Conservation (phyloP, 1,284 basidiomycete species). For the Cutaneotrichosporon sp. region DNA sequence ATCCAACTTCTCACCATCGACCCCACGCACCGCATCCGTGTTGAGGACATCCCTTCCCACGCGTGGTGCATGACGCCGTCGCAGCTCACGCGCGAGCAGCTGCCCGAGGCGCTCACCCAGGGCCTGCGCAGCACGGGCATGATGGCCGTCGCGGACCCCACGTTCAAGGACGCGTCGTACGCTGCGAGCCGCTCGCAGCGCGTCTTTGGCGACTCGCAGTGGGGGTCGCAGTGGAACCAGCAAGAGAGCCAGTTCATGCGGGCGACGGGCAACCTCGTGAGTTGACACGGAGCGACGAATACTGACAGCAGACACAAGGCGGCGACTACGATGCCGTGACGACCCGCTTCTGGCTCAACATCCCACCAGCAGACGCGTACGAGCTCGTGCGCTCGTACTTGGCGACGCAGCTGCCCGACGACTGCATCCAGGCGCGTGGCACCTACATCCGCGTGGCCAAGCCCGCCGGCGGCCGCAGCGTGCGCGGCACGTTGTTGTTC, state of each 20-base stretch:
- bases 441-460: constrained; percentile 36
- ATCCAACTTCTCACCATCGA: constrained; percentile 73
- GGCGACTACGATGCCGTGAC: constrained; percentile 45
- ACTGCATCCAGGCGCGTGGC: constrained; percentile 27
- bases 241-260: constrained; percentile 53
- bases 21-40: constrained; percentile 68
- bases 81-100: constrained; percentile 64
- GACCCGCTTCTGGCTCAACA: constrained; percentile 49
- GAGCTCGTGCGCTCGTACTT: constrained; percentile 35
- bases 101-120: constrained; percentile 71
- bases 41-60: constrained; percentile 69
- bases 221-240: constrained; percentile 40
- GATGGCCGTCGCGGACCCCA: constrained; percentile 65
- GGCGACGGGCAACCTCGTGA: constrained; percentile 49
- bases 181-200: constrained; percentile 42
- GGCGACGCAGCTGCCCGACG: constrained; percentile 17
- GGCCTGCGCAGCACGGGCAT: constrained; percentile 66
- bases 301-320: constrained; percentile 40
- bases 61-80: constrained; percentile 72
- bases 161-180: constrained; percentile 49
- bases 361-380: constrained; percentile 32
- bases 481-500: constrained; percentile 41
- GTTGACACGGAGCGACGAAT: constrained; percentile 12
- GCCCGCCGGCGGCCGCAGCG: constrained; percentile 39
- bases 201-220: constrained; percentile 39